phyloP scores from a whole-genome alignment of 352 stramenopile genomes.

The Phytophthora megakarya region DNA sequence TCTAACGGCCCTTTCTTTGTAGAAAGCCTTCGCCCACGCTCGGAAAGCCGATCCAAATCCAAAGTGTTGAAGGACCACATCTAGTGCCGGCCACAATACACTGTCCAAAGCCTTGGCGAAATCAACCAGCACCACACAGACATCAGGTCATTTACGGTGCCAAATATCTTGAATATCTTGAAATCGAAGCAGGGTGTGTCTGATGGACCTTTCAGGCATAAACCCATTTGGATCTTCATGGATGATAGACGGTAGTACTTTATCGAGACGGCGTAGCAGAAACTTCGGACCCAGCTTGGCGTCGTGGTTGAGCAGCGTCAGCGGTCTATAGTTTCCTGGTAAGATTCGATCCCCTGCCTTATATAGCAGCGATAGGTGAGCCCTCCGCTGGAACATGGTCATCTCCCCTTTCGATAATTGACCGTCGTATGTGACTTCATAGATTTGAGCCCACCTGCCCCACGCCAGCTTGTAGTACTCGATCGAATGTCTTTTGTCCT shows the following conservation, averaged over 20 bases:
- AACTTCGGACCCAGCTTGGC: slow-evolving; percentile 4
- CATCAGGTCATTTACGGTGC: not conserved
- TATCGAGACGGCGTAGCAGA: not conserved
- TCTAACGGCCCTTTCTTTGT: slow-evolving; percentile 1
- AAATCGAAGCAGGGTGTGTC: slow-evolving; percentile 4
- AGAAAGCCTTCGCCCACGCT: slow-evolving; percentile 18
- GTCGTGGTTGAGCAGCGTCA: slow-evolving; percentile 10
- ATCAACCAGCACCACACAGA: slow-evolving; percentile 7
- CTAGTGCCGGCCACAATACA: slow-evolving; percentile 8
- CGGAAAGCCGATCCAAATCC: slow-evolving; percentile 20
- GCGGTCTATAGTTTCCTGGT: slow-evolving; percentile 12
- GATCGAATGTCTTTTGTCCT: too few species aligned
- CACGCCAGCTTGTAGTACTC: too few species aligned
- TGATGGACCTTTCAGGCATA: slow-evolving; percentile 8
- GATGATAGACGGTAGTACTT: slow-evolving; percentile 1
- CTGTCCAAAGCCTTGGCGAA: slow-evolving; percentile 22
- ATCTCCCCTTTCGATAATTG: too few species aligned
- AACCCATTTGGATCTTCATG: slow-evolving; percentile 20
- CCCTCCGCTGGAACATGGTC: too few species aligned
- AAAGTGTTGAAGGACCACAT: slow-evolving; percentile 19
- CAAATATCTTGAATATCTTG: slow-evolving; percentile 8
- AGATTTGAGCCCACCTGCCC: too few species aligned
- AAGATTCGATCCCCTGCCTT: not conserved
- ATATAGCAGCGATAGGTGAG: slow-evolving; percentile 9
- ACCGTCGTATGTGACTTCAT: too few species aligned